A percentile compares a stretch with the other conserved stretches of the same genome.
Evolutionary conservation across 2,329 filamentous ascomycete species (phyloP).

Genomic region (Apiospora sp.): DNA sequence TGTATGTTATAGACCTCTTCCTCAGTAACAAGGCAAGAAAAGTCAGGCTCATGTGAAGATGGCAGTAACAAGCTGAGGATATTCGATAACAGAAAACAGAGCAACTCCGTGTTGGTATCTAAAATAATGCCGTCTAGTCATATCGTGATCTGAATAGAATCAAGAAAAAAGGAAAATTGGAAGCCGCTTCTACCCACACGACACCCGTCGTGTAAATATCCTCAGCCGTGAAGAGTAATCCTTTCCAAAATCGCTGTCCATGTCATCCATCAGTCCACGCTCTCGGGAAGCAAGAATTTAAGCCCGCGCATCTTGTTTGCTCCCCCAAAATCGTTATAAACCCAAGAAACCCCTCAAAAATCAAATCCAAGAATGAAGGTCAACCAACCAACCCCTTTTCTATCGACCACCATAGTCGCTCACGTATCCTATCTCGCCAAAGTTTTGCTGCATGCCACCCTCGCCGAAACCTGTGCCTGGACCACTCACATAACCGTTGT

Average conservation of each 20-base stretch:
- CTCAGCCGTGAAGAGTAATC: conserved; percentile 16
- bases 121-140: conserved; percentile 37
- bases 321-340: not conserved
- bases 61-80: not conserved
- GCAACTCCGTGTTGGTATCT: conserved; percentile 43
- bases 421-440: conserved; percentile 61
- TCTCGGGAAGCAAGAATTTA: conserved; percentile 12
- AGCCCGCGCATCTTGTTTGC: conserved; percentile 4
- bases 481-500: conserved; percentile 71
- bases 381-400: not conserved
- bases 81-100: conserved; percentile 26
- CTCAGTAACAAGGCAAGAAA: not conserved
- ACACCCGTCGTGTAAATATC: conserved; percentile 9
- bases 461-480: conserved; percentile 67
- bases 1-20: not conserved
- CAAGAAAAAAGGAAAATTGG: conserved; percentile 1
- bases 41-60: not conserved
- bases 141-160: conserved; percentile 26
- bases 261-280: conserved; percentile 9
- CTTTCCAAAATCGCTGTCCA: conserved; percentile 15
- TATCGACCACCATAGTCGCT: conserved; percentile 60
- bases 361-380: not conserved
- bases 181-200: conserved; percentile 4
- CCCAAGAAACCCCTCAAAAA: not conserved
- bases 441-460: conserved; percentile 63